Evolutionary conservation across 1,284 basidiomycete genomes (phyloP).

Genomic region (Sporisorium scitamineum): DNA sequence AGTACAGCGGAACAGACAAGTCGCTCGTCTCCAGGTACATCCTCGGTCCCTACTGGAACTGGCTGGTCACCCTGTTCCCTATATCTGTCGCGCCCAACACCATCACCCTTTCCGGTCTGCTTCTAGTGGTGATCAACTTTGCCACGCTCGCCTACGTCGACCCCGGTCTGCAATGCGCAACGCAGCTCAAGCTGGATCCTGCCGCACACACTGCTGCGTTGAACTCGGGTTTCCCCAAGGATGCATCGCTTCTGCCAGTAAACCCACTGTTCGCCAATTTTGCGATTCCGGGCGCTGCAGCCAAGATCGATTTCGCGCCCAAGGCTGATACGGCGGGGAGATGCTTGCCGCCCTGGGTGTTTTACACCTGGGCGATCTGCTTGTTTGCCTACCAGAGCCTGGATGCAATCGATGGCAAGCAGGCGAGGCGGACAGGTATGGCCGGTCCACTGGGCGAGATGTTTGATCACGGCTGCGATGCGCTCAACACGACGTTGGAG

Average conservation of each 20-base stretch:
- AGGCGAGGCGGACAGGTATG: slow-evolving; percentile 94
- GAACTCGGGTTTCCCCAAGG: slow-evolving; percentile 42
- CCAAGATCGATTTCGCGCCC: slow-evolving; percentile 37
- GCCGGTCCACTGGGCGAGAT: slow-evolving; percentile 94
- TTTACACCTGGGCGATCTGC: slow-evolving; percentile 79
- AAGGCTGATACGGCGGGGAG: slow-evolving; percentile 12
- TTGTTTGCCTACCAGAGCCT: slow-evolving; percentile 92
- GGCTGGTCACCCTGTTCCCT: slow-evolving; percentile 92
- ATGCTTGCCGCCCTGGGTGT: slow-evolving; percentile 57
- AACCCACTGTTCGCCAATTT: slow-evolving; percentile 47
- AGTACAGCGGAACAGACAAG: slow-evolving; percentile 74
- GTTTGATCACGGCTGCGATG: slow-evolving; percentile 91
- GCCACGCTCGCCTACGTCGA: slow-evolving; percentile 76
- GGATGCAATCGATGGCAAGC: slow-evolving; percentile 92
- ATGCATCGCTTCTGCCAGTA: slow-evolving; percentile 40
- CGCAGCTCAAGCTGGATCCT: slow-evolving; percentile 60
- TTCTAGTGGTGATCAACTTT: slow-evolving; percentile 86
- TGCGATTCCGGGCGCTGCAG: slow-evolving; percentile 45
- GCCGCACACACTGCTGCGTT: slow-evolving; percentile 35
- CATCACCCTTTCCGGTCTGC: slow-evolving; percentile 76
- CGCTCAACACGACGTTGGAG: slow-evolving; percentile 84
- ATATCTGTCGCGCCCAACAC: slow-evolving; percentile 86
- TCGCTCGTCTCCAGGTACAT: slow-evolving; percentile 78
- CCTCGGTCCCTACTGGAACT: slow-evolving; percentile 91
- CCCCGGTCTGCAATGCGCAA: slow-evolving; percentile 51